Evolutionary conservation across 495 filamentous ascomycete genomes (phyloP), one percentile per base, ranked within the genome.

Genomic region (Jackrogersella minutella): DNA sequence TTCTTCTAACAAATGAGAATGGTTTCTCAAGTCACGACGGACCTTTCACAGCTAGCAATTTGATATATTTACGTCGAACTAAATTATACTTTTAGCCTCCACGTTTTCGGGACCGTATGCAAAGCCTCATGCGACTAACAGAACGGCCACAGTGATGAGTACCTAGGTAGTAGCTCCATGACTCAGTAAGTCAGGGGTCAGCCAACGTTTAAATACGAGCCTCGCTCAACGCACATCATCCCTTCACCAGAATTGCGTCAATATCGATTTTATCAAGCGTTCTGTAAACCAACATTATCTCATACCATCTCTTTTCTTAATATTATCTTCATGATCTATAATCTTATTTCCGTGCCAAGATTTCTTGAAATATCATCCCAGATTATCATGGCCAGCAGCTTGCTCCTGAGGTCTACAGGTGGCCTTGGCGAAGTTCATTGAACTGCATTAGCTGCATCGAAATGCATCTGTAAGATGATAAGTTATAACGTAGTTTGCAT

Each of bases 141-240:
- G 1, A 14, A 59, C 39, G 14, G 22, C 21, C 22, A 8, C 19
- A 21, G n/a, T 36, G 21, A 37, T 31, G 19, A 9, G 30, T 24
- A 34, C 34, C 11, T 22, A 10, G 17, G 9, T 40, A 21, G 10
- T 2, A 26, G 39, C 13, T 50, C 17, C 41, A 41, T 44, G 47
- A 64, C 33, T 52, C 51, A 60, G 40, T 22, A 17, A 16, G 8
- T 41, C 34, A 64, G 54, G 66, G 56, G 66, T 56, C 43, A 17
- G 17, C 28, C 8, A 61, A 56, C 17, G 56, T 61, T 52, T 49
- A 49, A 64, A 69, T 69, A 69, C 60, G 60, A 69, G 50, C 14
- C 8, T 57, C 55, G 5, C 59, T 56, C 51, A 55, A 64, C 39
- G 24, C 24, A 69, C 66, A 69, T 69, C 66, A 69, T 56, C 33